Base-by-base conservation (phyloP, 2,329 filamentous ascomycete species). In the Trichoderma simmonsii region DNA sequence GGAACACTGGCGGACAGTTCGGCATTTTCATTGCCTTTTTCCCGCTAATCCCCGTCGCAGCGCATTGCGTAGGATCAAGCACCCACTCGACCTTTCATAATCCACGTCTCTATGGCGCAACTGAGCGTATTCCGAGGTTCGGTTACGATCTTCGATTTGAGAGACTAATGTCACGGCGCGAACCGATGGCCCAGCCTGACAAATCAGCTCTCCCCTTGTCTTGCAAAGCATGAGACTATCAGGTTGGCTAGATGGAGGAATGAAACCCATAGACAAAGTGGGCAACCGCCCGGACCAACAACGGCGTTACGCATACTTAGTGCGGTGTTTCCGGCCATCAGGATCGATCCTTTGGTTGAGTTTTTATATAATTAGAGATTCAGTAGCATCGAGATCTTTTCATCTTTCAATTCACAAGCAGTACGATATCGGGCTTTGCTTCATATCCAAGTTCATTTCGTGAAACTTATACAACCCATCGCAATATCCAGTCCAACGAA, bases 81-180 rank as follows among this genome's bases (percentile, higher is more conserved):
- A 54, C 48, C 48, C 21, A 54, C 48, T 54, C 21, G n/a, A 54
- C 3, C 48, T 54, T 54, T 12, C 11, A 24, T 54, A 54, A 54
- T 21, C 48, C 48, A 24, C 24, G 6, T 30, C 15, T 57, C 7
- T 18, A 30, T 28, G 54, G 54, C 54, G 81, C 28, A 81, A 54
- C 48, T 54, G 21, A 14, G 21, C 9, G 21, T 24, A 2, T 24
- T 81, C 78, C 80, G 81, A 73, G 26, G 11, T 21, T 18, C 26
- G 43, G 15, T 21, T 7, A 48, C 18, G 26, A 28, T 30, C 39
- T 43, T 43, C 39, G 39, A 43, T 43, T 43, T 21, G 12, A 28
- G 36, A n/a, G 6, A 21, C 24, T 26, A 9, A 21, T 51, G 11
- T 9, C 18, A 48, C 39, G 36, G 26, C 21, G 36, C n/a, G 15